Conservation (phyloP, 2,329 filamentous ascomycete species). For the Fusarium anguioides region DNA sequence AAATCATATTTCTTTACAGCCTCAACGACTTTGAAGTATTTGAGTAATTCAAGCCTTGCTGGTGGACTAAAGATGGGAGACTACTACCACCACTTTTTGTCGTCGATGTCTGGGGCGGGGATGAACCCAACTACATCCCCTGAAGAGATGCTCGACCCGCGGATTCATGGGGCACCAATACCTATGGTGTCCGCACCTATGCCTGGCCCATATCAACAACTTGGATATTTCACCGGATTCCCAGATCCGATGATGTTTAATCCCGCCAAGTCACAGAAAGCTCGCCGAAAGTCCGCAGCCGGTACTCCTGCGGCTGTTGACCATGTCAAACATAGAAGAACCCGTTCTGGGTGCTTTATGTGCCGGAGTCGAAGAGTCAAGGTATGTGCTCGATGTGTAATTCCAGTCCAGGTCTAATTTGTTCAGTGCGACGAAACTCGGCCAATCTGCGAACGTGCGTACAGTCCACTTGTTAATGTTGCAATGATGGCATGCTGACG, state of each 20-base stretch:
- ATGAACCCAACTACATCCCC: constrained; percentile 53
- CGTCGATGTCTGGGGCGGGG: constrained; percentile 61
- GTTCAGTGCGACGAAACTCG: constrained; percentile 87
- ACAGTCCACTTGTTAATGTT: background rate
- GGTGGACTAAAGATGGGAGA: constrained; percentile 59
- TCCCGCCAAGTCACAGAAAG: constrained; percentile 60
- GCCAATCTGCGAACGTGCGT: constrained; percentile 83
- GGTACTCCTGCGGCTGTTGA: constrained; percentile 61
- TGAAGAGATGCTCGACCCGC: constrained; percentile 54
- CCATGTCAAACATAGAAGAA: constrained; percentile 91
- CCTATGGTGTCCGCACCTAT: constrained; percentile 49
- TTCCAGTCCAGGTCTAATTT: constrained; percentile 22
- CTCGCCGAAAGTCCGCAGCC: constrained; percentile 60
- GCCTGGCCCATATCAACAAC: constrained; percentile 57
- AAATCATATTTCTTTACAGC: constrained; percentile 7
- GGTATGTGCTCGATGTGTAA: constrained; percentile 55
- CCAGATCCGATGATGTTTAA: constrained; percentile 62
- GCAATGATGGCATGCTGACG: constrained; percentile 18
- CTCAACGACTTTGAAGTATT: constrained; percentile 19
- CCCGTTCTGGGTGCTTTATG: constrained; percentile 92
- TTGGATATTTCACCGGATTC: constrained; percentile 63
- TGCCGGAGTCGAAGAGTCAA: constrained; percentile 90
- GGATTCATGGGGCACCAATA: constrained; percentile 49
- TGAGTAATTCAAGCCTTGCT: constrained; percentile 5
- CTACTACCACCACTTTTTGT: constrained; percentile 67